Conservation (phyloP, 2,329 filamentous ascomycete genomes). For the Coniochaeta pulveracea region DNA sequence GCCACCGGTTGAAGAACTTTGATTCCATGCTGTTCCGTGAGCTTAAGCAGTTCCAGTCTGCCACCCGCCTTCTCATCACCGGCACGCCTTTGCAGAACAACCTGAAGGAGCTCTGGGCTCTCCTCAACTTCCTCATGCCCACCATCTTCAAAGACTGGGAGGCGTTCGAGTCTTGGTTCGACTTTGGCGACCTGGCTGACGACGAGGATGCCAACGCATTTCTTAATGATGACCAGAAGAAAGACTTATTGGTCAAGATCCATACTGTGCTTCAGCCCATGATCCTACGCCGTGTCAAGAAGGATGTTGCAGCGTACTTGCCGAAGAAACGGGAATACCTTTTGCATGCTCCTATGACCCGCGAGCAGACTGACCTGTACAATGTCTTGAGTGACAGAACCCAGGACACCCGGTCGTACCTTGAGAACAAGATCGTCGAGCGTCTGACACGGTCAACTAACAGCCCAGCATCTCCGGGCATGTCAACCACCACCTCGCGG, state of each 20-base stretch:
- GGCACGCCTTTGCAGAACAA: constrained; percentile 96
- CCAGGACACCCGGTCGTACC: constrained; percentile 56
- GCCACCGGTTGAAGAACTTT: constrained; percentile 93
- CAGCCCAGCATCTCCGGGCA: constrained; percentile 26
- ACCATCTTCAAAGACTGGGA: constrained; percentile 90
- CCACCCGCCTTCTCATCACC: constrained; percentile 84
- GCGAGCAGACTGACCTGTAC: constrained; percentile 86
- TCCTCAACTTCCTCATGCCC: constrained; percentile 86
- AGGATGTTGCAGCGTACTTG: constrained; percentile 82
- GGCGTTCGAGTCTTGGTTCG: constrained; percentile 92
- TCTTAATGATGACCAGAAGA: constrained; percentile 65
- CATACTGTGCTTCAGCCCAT: constrained; percentile 90
- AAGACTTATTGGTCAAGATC: constrained; percentile 73
- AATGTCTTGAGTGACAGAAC: constrained; percentile 48
- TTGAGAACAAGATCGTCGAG: constrained; percentile 70
- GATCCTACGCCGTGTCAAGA: constrained; percentile 77
- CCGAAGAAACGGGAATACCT: constrained; percentile 97
- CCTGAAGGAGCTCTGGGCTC: constrained; percentile 84
- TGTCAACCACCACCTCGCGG: constrained; percentile 26
- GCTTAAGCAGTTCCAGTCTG: constrained; percentile 77
- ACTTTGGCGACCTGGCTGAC: constrained; percentile 86
- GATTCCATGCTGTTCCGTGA: constrained; percentile 87
- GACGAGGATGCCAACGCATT: constrained; percentile 70
- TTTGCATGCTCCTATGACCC: constrained; percentile 82
- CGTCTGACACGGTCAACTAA: constrained; percentile 40